Evolutionary conservation across 2,329 filamentous ascomycete species (phyloP), one percentile per base, ranked within the genome.

Genomic region (Sphaerulina vaccinii): DNA sequence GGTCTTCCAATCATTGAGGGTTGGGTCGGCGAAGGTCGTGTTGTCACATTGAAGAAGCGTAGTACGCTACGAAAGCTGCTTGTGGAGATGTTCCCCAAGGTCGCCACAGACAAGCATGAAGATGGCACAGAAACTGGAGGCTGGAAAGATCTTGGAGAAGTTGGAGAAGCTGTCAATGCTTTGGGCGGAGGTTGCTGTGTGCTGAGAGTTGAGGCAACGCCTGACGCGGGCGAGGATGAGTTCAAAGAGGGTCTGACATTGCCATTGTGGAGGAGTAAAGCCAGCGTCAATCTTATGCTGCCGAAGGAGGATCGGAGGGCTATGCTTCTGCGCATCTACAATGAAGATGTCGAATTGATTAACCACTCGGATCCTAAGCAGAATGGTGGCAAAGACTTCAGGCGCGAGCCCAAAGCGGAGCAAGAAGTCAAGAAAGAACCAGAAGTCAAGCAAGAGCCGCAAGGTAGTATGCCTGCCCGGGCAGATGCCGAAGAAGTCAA

Each of bases 51-150:
- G 49, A 82, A 80, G 61, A 85, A 87, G 69, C 86, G 88, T 74
- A 81, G 86, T 60, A 97, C 91, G 0, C 79, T 99, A 57, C 82
- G 83, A 55, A 86, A 82, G 66, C 81, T 99, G 18, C 81, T 99
- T 41, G 85, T 91, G 47, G 92, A 99, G 73, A 96, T 99, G 89
- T 99, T 99, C 74, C 91, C 92, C 46, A 91, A 90, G 68, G 84
- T 97, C 54, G 79, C 57, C 10, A 56, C 57, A 8, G 42, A 55
- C 29, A 51, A 57, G 38, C 50, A 60, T 6, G 62, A 67, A n/a
- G 60, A 62, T 32, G 63, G 59, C 15, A 51, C 57, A 5, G 83
- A 56, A 83, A 85, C 53, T 83, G 85, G 48, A 11, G 85, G 82
- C 52, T 91, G 86, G 82, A 79, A 83, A 68, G 78, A 83, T 42